These are phyloP conservation scores for Tephrocybe sp. DNA, from an alignment of 768 basidiomycete genomes.

Conservation along the genomic window DNA sequence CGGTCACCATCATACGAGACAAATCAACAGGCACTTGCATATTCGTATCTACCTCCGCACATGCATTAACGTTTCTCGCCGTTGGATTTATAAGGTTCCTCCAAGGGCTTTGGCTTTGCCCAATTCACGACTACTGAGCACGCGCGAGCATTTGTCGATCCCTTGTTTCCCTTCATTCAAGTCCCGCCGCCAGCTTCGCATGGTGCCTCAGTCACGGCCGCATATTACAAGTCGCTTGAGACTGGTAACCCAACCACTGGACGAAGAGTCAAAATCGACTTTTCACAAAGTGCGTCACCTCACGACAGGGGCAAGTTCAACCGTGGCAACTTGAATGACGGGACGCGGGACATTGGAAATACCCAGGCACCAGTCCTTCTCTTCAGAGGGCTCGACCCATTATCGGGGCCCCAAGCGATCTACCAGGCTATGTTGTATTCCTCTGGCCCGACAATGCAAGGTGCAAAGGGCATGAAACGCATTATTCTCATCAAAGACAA, in stretches of 20 bases:
- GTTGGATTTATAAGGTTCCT: conserved; percentile 80
- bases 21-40: conserved; percentile 93
- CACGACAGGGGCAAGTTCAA: conserved; percentile 60
- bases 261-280: conserved; percentile 93
- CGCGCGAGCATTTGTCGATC: conserved; percentile 88
- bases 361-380: conserved; percentile 80
- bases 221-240: conserved; percentile 76
- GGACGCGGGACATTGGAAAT: conserved; percentile 94
- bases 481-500: conserved; percentile 91
- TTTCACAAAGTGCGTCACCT: conserved; percentile 81
- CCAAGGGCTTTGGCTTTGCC: conserved; percentile 97
- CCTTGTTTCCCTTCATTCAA: conserved; percentile 87
- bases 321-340: conserved; percentile 80
- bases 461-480: conserved; percentile 83
- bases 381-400: conserved; percentile 86
- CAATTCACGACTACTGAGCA: conserved; percentile 86
- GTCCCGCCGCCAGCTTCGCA: conserved; percentile 91
- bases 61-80: conserved; percentile 74
- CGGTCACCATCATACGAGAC: conserved; percentile 95
- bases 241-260: conserved; percentile 72
- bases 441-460: conserved; percentile 74
- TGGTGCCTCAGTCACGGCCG: conserved; percentile 71
- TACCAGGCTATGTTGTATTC: conserved; percentile 81
- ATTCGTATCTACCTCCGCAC: conserved; percentile 69
- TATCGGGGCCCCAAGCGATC: conserved; percentile 87